phyloP scores from a whole-genome alignment of 106 monocot genomes.

The Ottelia alismoides region DNA sequence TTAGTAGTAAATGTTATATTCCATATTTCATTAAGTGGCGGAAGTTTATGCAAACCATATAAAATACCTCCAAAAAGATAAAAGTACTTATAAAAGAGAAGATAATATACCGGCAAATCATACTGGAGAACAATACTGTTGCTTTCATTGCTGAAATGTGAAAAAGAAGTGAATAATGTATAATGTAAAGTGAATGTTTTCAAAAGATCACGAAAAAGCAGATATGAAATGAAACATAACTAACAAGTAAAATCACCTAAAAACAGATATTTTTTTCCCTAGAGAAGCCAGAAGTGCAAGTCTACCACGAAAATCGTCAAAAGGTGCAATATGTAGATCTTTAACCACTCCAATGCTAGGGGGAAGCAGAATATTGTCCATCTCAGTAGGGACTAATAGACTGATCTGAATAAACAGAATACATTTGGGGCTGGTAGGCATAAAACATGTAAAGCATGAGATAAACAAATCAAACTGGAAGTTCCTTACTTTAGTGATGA shows the following conservation, averaged over 20 bases:
- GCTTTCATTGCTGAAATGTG: conserved; percentile 50
- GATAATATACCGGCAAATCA: conserved; percentile 68
- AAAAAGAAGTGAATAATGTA: not conserved
- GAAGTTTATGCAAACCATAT: too few relatives aligned
- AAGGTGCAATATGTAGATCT: conserved; percentile 35
- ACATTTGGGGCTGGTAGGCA: too few relatives aligned
- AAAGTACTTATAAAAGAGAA: not conserved
- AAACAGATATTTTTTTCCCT: conserved; percentile 68
- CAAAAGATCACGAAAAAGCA: not conserved
- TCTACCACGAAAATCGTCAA: conserved; percentile 21
- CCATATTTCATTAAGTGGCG: too few relatives aligned
- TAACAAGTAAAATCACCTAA: conserved; percentile 38
- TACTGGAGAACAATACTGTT: conserved; percentile 74
- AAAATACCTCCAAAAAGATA: not conserved
- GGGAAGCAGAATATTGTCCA: conserved; percentile 54
- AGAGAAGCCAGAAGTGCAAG: conserved; percentile 72
- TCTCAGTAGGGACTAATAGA: conserved; percentile 29
- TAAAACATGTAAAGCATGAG: too few relatives aligned
- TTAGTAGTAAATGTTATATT: too few relatives aligned
- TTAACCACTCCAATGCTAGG: conserved; percentile 49
- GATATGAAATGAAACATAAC: not conserved
- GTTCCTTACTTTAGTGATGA: conserved; percentile 59
- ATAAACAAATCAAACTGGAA: too few relatives aligned
- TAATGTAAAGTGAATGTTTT: not conserved
- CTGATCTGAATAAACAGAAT: conserved; percentile 37